Conservation (phyloP, 2,329 filamentous ascomycete genomes). For the Scolecobasidium constrictum region DNA sequence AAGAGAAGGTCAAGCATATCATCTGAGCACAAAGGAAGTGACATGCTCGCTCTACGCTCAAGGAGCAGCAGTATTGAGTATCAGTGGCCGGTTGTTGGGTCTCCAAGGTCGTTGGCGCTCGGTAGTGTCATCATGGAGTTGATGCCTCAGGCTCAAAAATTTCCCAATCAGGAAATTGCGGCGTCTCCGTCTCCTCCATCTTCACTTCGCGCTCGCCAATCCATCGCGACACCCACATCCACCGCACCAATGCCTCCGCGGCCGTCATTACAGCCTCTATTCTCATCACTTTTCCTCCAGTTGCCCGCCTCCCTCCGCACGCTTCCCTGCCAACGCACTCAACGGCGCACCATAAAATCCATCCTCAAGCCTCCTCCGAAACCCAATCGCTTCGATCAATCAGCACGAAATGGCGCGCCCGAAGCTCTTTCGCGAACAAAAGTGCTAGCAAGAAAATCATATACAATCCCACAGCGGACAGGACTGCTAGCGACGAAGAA, state of each 20-base stretch:
- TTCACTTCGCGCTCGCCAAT: too few species aligned
- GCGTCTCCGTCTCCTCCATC: too few species aligned
- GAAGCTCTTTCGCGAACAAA: constrained; percentile 9
- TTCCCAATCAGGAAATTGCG: too few species aligned
- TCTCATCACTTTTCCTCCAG: constrained; percentile 5
- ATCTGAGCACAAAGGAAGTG: too few species aligned
- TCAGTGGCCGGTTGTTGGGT: too few species aligned
- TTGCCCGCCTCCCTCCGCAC: constrained; percentile 2
- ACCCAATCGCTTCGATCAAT: constrained; percentile 8
- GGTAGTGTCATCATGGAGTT: too few species aligned
- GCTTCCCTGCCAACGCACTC: constrained; percentile 7
- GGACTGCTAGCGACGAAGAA: constrained; percentile 83
- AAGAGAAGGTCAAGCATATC: too few species aligned
- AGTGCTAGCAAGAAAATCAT: constrained; percentile 47
- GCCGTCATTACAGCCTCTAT: neutral
- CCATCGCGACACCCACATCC: neutral
- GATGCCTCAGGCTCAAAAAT: too few species aligned
- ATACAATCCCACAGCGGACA: constrained; percentile 55
- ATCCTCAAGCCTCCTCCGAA: constrained; percentile 6
- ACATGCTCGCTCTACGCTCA: too few species aligned
- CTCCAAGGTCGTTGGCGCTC: too few species aligned
- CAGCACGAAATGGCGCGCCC: constrained; percentile 12
- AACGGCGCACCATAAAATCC: constrained; percentile 7
- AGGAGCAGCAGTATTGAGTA: too few species aligned
- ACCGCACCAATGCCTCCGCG: neutral